Evolutionary conservation across 2,329 filamentous ascomycete species (phyloP).

Genomic region (Myriosclerotinia duriaeana): DNA sequence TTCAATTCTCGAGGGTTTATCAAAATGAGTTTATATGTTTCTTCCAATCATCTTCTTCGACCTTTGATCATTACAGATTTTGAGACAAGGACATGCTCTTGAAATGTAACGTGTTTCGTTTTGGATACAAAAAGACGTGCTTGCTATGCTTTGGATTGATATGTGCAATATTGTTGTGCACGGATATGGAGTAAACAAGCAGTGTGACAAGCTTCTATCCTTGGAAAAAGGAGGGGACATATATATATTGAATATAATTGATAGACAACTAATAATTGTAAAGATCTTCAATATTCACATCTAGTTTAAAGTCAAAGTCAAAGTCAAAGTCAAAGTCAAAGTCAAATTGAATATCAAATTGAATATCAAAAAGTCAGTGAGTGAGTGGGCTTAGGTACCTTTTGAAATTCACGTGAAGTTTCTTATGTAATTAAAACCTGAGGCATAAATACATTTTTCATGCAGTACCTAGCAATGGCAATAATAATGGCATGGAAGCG

Average conservation of each 20-base stretch:
- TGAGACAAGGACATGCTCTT: background rate
- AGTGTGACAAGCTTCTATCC: too few relatives aligned
- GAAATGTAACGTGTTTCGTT: conserved; percentile 5
- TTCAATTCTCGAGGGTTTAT: background rate
- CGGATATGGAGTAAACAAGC: background rate
- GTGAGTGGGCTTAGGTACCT: too few relatives aligned
- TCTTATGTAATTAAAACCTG: background rate
- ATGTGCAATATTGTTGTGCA: background rate
- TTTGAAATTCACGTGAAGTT: too few relatives aligned
- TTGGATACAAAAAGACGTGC: conserved; percentile 1
- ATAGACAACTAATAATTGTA: too few relatives aligned
- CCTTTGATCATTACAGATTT: background rate
- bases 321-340: background rate
- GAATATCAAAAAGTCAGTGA: too few relatives aligned
- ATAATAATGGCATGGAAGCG: too few relatives aligned
- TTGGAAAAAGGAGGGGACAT: background rate
- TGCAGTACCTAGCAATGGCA: too few relatives aligned
- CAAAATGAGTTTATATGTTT: too few relatives aligned
- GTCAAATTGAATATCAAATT: background rate
- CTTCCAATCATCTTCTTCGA: background rate
- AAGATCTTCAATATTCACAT: too few relatives aligned
- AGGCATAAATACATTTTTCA: background rate
- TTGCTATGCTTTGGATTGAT: background rate
- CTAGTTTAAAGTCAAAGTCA: background rate
- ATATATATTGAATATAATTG: too few relatives aligned